These are phyloP conservation scores for Syzygium aromaticum DNA, from an alignment of 345 rosid genomes.

Conservation along the genomic window DNA sequence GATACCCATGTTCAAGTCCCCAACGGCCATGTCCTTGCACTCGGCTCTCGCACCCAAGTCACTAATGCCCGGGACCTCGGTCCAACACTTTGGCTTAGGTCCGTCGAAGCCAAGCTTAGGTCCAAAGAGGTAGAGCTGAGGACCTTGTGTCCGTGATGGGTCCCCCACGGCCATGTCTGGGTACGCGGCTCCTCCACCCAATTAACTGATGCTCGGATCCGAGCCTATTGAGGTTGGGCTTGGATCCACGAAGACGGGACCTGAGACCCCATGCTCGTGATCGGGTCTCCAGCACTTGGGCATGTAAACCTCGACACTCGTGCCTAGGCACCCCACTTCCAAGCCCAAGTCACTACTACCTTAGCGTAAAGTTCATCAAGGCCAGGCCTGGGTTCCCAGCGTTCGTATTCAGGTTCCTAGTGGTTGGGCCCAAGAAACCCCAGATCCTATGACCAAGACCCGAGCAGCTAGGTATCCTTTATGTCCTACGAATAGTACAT, in stretches of 20 bases:
- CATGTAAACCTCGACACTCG: background rate
- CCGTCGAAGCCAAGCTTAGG: no score
- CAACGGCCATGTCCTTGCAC: background rate
- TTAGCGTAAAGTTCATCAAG: accelerated
- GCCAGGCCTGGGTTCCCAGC: accelerated
- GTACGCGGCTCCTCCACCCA: accelerated
- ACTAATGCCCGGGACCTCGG: background rate
- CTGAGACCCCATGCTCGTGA: background rate
- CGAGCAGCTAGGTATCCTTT: background rate
- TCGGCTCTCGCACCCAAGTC: background rate
- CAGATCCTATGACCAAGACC: accelerated
- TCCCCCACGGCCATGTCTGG: background rate
- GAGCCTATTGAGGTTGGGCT: background rate
- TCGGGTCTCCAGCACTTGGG: accelerated
- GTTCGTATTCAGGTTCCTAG: background rate
- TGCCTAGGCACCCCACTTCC: background rate
- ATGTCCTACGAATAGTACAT: background rate
- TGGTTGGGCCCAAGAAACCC: background rate
- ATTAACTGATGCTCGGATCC: accelerated
- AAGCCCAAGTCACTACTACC: background rate
- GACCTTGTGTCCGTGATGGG: background rate
- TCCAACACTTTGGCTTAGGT: background rate
- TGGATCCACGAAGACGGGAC: accelerated
- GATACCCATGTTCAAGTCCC: background rate
- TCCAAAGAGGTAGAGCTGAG: background rate